Percentiles rank a stretch among this genome's conserved stretches.
These are phyloP conservation scores for Solanum clarkiae DNA, from an alignment of 257 asterid species.

Conservation along the genomic window DNA sequence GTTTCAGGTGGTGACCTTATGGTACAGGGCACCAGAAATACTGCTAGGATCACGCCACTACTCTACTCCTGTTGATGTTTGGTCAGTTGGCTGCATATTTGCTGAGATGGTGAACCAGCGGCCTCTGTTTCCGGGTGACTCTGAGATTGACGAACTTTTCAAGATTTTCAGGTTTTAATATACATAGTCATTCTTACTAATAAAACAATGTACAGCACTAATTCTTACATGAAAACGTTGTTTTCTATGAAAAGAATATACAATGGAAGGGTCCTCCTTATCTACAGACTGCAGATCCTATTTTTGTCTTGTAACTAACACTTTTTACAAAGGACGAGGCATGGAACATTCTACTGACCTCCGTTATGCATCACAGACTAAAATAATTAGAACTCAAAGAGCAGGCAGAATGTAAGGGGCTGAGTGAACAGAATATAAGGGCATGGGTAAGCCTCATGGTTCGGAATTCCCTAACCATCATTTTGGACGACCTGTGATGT, in stretches of 20 bases:
- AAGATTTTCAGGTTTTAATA: constrained; percentile 66
- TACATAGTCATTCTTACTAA: neutral
- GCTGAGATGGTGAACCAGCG: constrained; percentile 89
- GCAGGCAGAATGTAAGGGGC: neutral
- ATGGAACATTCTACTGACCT: neutral
- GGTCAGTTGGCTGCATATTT: constrained; percentile 98
- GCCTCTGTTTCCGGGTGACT: constrained; percentile 88
- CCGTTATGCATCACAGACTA: neutral
- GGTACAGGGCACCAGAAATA: constrained; percentile 99
- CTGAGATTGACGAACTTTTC: constrained; percentile 87
- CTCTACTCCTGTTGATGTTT: constrained; percentile 90
- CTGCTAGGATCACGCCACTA: constrained; percentile 89
- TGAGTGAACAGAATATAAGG: neutral
- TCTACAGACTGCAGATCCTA: neutral
- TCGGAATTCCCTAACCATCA: neutral
- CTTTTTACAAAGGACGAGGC: neutral
- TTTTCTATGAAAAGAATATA: neutral
- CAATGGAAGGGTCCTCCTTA: neutral
- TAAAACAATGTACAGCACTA: neutral
- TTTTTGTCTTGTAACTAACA: neutral
- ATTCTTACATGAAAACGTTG: neutral
- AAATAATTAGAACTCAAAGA: neutral
- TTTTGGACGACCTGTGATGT: neutral
- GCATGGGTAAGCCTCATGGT: neutral
- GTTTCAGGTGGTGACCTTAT: constrained; percentile 82